These are phyloP conservation scores for Cryptosporidium ubiquitum DNA, from an alignment of 169 alveolate species.

Conservation along the genomic window DNA sequence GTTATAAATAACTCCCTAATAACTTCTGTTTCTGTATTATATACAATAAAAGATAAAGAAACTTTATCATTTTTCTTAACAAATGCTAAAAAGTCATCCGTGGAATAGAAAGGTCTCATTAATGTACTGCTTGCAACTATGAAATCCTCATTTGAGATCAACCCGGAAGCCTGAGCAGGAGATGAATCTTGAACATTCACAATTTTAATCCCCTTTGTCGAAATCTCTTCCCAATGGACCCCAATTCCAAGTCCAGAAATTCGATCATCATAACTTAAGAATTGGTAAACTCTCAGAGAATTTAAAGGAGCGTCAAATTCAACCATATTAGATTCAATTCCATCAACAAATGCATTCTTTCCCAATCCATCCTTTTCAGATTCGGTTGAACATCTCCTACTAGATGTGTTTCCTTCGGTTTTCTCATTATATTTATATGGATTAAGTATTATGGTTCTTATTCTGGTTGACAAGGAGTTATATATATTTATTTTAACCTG, in stretches of 20 bases:
- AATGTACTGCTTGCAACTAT: conserved; percentile 41
- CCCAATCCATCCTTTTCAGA: background rate
- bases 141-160: conserved; percentile 36
- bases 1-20: conserved; percentile 25
- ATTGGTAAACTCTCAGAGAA: conserved; percentile 30
- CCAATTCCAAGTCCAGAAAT: conserved; percentile 41
- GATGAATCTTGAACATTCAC: conserved; percentile 40
- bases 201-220: conserved; percentile 23
- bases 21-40: conserved; percentile 40
- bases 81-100: conserved; percentile 42
- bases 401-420: background rate
- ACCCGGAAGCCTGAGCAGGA: conserved; percentile 55
- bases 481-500: conserved; percentile 24
- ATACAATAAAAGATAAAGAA: background rate
- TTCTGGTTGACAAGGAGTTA: conserved; percentile 36
- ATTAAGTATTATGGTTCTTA: conserved; percentile 44
- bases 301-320: conserved; percentile 8
- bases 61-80: conserved; percentile 28
- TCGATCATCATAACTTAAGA: conserved; percentile 13
- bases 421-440: conserved; percentile 17
- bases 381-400: background rate
- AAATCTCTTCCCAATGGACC: conserved; percentile 69
- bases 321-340: background rate
- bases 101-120: conserved; percentile 56
- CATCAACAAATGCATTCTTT: background rate